These are phyloP conservation scores for Aureobasidium mangrovei DNA, from an alignment of 2,329 filamentous ascomycete species.

Conservation along the genomic window DNA sequence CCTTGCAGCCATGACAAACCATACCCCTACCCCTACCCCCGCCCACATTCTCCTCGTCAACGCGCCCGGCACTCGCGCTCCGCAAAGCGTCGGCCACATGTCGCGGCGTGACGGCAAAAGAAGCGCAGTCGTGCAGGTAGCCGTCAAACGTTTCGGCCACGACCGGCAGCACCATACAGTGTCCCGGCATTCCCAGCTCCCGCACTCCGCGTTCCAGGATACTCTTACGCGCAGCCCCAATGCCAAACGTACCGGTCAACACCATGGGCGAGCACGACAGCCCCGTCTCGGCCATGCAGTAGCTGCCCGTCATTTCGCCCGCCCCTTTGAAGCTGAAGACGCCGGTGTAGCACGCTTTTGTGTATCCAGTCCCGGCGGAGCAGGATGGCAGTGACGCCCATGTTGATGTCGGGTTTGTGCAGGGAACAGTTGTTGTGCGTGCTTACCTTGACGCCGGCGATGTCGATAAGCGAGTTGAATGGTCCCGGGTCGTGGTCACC, in stretches of 20 bases:
- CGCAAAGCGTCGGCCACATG: background rate
- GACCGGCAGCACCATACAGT: conserved; percentile 3
- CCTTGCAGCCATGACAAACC: conserved; percentile 10
- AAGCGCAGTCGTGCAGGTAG: conserved; percentile 1
- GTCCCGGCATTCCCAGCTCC: background rate
- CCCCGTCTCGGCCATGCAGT: background rate
- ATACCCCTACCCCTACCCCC: background rate
- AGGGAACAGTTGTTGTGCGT: background rate
- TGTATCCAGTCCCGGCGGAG: conserved; percentile 1
- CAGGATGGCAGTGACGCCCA: background rate
- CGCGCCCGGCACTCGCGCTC: background rate
- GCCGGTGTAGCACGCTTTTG: conserved; percentile 4
- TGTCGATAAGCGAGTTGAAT: background rate
- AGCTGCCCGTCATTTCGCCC: background rate
- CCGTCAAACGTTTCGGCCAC: conserved; percentile 5
- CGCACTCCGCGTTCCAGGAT: background rate
- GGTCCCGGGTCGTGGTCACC: background rate
- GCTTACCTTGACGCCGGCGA: background rate
- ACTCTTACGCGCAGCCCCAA: background rate
- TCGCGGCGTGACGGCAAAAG: background rate
- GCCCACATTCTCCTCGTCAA: background rate
- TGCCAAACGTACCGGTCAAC: conserved; percentile 1
- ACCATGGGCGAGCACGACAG: background rate
- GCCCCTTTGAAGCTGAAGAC: conserved; percentile 3
- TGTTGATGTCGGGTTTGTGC: background rate